Base-by-base conservation (phyloP, 2,329 filamentous ascomycete species). In the Fusarium camptoceras region DNA sequence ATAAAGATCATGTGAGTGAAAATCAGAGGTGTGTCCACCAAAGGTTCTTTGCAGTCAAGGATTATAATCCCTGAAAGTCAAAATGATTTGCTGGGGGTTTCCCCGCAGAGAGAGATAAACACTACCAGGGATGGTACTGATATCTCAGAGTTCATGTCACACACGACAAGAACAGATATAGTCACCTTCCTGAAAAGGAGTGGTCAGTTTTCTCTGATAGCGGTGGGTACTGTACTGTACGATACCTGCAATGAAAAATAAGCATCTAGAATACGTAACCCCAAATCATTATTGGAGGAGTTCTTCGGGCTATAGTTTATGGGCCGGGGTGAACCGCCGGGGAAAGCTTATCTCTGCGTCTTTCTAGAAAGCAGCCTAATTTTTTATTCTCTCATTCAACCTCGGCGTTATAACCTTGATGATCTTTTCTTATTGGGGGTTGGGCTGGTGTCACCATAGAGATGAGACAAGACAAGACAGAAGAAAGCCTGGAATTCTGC, bases 21-120 rank as follows among this genome's bases (percentile, higher is more conserved):
- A 42, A 42, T 56, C 25, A 39, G 44, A 44, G 39, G 55, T 34
- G 47, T 53, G 65, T 11, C 34, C 47, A 68, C 48, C 59, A 43
- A 25, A 34, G 48, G 51, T 61, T 31, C 42, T 30, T 59, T 27
- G 48, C 22, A 31, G 14, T 20, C 20, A 49, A 30, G 25, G 24
- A 39, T 31, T 22, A 51, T 18, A 16, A 54, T n/a, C 37, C 42
- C 37, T 62, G 53, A 34, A 30, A 9, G 47, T 25, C 42, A 34
- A 46, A 24, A 51, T 57, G 51, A 55, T 37, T 62, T 58, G 41
- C 34, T 66, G 27, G 27, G 31, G 37, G 22, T 47, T 69, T 66
- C 70, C 70, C 70, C 70, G 70, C 70, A 72, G 67, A 66, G 67
- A 66, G 41, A 72, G 71, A 73, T 70, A 71, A 60, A 70, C 68